Evolutionary conservation across 1,139 yeast species (phyloP).

Genomic region (Zhuliangozyma blackwelliae): DNA sequence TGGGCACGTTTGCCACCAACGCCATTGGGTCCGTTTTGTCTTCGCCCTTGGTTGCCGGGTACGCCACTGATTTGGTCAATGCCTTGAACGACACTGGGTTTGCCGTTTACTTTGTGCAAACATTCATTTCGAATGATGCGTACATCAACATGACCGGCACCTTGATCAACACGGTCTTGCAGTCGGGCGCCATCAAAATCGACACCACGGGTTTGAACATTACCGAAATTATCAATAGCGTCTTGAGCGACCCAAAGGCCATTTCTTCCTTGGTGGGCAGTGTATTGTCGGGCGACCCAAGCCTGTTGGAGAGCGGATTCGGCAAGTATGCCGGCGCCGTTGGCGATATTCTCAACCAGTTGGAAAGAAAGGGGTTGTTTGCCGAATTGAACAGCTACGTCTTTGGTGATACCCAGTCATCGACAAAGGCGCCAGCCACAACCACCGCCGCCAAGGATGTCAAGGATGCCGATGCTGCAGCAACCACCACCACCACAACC

Average conservation of each 20-base stretch:
- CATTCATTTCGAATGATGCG: constrained; percentile 30
- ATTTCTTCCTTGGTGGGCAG: constrained; percentile 20
- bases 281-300: constrained; percentile 18
- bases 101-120: constrained; percentile 34
- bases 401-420: constrained; percentile 28
- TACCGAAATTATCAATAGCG: constrained; percentile 20
- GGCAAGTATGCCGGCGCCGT: constrained; percentile 33
- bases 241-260: constrained; percentile 23
- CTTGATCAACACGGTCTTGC: constrained; percentile 22
- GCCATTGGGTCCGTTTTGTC: constrained; percentile 25
- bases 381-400: constrained; percentile 34
- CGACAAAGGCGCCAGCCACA: constrained; percentile 7
- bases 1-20: constrained; percentile 28
- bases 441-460: constrained; percentile 1
- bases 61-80: constrained; percentile 25
- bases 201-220: constrained; percentile 22
- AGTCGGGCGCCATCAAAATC: constrained; percentile 24
- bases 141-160: constrained; percentile 37
- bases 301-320: constrained; percentile 7
- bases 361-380: constrained; percentile 39
- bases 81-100: constrained; percentile 44
- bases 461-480: constrained; percentile 3
- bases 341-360: constrained; percentile 25
- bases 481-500: no score
- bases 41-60: constrained; percentile 23